A percentile compares a stretch with the other conserved stretches of the same genome.
Conservation (phyloP, 2,329 filamentous ascomycete genomes). For the Juglanconis juglandina region DNA sequence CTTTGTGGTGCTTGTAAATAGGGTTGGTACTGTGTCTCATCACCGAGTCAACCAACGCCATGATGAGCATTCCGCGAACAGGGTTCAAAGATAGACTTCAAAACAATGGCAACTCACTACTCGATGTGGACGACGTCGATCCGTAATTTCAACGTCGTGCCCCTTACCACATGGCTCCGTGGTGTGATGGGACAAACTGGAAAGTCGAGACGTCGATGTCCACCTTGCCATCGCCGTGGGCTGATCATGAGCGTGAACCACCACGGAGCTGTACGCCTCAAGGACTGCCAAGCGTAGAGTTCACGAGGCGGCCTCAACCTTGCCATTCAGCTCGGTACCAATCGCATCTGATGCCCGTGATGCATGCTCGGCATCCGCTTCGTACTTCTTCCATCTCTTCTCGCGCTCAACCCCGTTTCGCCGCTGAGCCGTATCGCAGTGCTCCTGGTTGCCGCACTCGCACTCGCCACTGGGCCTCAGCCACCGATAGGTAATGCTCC, state of each 20-base stretch:
- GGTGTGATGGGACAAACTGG: no score
- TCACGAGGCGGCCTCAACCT: not conserved
- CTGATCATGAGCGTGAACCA: no score
- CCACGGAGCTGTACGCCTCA: no score
- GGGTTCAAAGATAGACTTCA: no score
- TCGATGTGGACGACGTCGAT: no score
- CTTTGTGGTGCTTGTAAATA: not conserved
- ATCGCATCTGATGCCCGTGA: not conserved
- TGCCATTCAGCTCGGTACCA: not conserved
- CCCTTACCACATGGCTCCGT: no score
- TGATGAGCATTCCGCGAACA: no score
- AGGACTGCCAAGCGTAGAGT: not conserved
- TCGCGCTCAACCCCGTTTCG: constrained; percentile 44
- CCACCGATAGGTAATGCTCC: constrained; percentile 57
- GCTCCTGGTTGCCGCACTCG: constrained; percentile 45
- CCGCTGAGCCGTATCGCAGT: constrained; percentile 51
- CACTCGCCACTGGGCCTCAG: constrained; percentile 42
- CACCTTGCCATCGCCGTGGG: no score
- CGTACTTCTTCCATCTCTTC: constrained; percentile 44
- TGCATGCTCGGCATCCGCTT: constrained; percentile 1
- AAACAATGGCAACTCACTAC: no score
- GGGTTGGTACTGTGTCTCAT: not conserved
- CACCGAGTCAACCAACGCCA: not conserved
- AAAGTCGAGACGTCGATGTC: no score
- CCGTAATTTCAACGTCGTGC: no score